Base-by-base conservation (phyloP, 108 stramenopile species). In the Licmophora abbreviata region DNA sequence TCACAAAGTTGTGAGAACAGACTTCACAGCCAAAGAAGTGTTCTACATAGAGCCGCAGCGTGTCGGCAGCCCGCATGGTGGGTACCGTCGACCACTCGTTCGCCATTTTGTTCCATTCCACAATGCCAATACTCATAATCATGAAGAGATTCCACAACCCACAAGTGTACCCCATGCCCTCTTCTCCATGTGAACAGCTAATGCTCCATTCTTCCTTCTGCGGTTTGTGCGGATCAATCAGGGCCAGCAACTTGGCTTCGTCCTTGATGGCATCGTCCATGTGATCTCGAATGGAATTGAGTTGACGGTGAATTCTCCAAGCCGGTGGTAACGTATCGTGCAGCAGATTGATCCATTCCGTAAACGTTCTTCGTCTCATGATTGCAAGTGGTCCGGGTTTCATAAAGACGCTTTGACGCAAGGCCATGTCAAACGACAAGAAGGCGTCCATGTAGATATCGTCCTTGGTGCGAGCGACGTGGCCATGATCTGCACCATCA, bases 111-210 rank as follows among this genome's bases (percentile, higher is more conserved):
- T 86, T 86, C 64, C 76, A 84, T 61, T 85, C 83, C 1, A 85
- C 83, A 5, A 85, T 59, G 23, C 90, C 90, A 0, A 92, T 53
- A 25, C 77, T 59, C 64, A 82, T 49, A 10, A 81, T 76, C 56
- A 88, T 86, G 53, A 92, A 88, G 15, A 92, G 50, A 29, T 83
- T 51, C 91, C 91, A 92, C 9, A 92, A 37, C 20, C 91, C 91
- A 59, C 91, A 92, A 0, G 91, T 88, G 47, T 88, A 92, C 20
- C 86, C 85, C 40, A 53, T 56, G 14, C 44, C 64, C 24, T 50
- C 59, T 31, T 51, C 30, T 48, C 33, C 40, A 24, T 71, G 64
- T 4, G 69, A 66, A 32, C 69, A 71, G 0, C 51, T 37, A 27
- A 55, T 36, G 8, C 64, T 61, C 69, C 69, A 71, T 27, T 53